phyloP scores from a whole-genome alignment of 2,329 filamentous ascomycete genomes.

The Rachicladosporium sp. region DNA sequence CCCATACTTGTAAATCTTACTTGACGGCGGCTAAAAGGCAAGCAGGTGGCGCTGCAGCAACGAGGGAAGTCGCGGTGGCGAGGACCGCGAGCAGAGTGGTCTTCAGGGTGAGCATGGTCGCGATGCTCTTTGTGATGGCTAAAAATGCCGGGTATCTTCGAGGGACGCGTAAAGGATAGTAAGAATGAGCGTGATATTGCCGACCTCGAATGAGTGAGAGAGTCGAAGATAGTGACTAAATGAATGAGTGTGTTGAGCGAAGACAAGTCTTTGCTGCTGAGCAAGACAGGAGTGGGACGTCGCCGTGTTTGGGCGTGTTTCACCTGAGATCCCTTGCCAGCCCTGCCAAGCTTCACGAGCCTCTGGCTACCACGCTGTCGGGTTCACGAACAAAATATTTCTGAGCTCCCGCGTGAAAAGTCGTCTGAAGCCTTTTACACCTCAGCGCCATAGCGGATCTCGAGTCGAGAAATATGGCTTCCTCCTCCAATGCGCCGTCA shows the following conservation, averaged over 20 bases:
- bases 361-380: too few relatives aligned
- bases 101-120: conserved; percentile 35
- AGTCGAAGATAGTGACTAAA: neutral
- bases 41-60: conserved; percentile 34
- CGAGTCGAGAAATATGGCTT: conserved; percentile 7
- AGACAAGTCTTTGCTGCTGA: neutral
- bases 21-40: conserved; percentile 41
- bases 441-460: too few relatives aligned
- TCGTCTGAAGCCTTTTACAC: too few relatives aligned
- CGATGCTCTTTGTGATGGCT: conserved; percentile 4
- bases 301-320: neutral
- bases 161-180: neutral
- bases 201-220: conserved; percentile 6
- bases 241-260: neutral
- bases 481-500: conserved; percentile 11
- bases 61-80: conserved; percentile 31
- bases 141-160: neutral
- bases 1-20: conserved; percentile 23
- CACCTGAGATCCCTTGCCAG: too few relatives aligned
- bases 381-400: too few relatives aligned
- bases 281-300: neutral
- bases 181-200: too few relatives aligned
- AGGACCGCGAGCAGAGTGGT: conserved; percentile 32
- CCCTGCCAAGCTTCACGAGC: too few relatives aligned
- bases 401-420: too few relatives aligned